Base-by-base conservation (phyloP, 345 rosid species). In the Euclidium syriacum region DNA sequence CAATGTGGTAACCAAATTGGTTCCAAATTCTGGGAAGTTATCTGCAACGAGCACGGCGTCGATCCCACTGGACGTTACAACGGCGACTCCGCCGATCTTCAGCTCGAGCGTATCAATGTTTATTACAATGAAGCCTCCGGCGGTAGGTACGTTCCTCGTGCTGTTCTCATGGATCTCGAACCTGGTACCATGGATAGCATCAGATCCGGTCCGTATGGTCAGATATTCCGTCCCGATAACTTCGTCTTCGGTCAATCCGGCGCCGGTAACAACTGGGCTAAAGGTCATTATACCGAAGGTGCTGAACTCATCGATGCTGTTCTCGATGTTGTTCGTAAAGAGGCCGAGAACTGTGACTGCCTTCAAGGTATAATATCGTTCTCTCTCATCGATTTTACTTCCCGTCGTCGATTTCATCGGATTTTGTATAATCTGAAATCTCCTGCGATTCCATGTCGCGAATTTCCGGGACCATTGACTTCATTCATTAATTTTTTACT, bases 1-100 rank as follows among this genome's bases (percentile, higher is more conserved):
- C 98, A 91, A 81, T 91, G 98, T 80, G 98, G 98, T 9, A 91
- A 91, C 86, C 98, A 91, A 64, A 91, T 91, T 73, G 98, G 98
- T 14, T 86, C 98, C 76, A 91, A 91, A 60, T 91, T 91, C 73
- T 91, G 98, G 98, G 98, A 91, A 64, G 98, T 91, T 4, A 91
- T 91, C 62, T 91, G 98, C 81, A 88, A 83, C 63, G 96, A 91
- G 64, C 98, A 91, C 55, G 98, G 98, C 15, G 79, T 91, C 38
- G 95, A 91, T 71, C 83, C 95, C 20, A 82, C 89, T 29, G 98
- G 96, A 0, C 77, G 87, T 63, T 91, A 83, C 78, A 72, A 27
- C n/a, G 94, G 84, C 6, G 90, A 77, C 12, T 78, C 71, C 4
- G 78, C 84, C 15, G 91, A 86, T 76, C 76, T 80, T 25, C 96